Percentiles rank a stretch among this genome's conserved stretches.
Evolutionary conservation across 176 grass and related monocot species (phyloP).

Genomic region (Metroxylon sagu): DNA sequence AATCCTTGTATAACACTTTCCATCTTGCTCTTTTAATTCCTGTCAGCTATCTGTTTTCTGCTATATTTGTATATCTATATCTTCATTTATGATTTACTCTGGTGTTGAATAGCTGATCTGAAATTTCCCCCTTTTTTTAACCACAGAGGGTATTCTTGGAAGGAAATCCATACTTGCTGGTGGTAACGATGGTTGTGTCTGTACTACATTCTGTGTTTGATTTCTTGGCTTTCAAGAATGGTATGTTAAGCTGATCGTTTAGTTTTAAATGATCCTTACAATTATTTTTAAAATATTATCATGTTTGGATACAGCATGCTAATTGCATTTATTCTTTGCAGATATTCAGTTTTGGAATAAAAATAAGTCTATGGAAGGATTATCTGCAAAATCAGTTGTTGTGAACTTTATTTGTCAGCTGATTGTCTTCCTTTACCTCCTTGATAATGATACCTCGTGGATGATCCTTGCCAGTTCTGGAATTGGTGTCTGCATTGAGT

Average conservation of each 20-base stretch:
- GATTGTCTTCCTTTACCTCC: constrained; percentile 84
- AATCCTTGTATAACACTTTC: too few species aligned
- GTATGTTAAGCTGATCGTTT: constrained; percentile 22
- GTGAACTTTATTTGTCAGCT: constrained; percentile 92
- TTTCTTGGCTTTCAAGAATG: constrained; percentile 99
- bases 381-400: constrained; percentile 98
- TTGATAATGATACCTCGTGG: constrained; percentile 99
- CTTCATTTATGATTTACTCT: background rate
- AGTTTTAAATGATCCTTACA: too few species aligned
- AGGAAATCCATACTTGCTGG: constrained; percentile 89
- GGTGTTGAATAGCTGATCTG: constrained; percentile 13
- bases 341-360: constrained; percentile 99
- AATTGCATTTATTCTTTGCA: constrained; percentile 18
- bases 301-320: too few species aligned
- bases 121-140: constrained; percentile 3
- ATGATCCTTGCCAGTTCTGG: constrained; percentile 98
- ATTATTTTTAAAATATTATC: too few species aligned
- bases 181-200: constrained; percentile 77
- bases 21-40: too few species aligned
- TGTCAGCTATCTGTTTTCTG: too few species aligned
- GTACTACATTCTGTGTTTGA: constrained; percentile 90
- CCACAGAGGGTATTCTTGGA: constrained; percentile 95
- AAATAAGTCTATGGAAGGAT: constrained; percentile 98
- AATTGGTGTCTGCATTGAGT: constrained; percentile 94
- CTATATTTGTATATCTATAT: too few species aligned